Evolutionary conservation across 1,284 basidiomycete genomes (phyloP), one percentile per base, ranked within the genome.

Genomic region (Tylopilus orsonianus): DNA sequence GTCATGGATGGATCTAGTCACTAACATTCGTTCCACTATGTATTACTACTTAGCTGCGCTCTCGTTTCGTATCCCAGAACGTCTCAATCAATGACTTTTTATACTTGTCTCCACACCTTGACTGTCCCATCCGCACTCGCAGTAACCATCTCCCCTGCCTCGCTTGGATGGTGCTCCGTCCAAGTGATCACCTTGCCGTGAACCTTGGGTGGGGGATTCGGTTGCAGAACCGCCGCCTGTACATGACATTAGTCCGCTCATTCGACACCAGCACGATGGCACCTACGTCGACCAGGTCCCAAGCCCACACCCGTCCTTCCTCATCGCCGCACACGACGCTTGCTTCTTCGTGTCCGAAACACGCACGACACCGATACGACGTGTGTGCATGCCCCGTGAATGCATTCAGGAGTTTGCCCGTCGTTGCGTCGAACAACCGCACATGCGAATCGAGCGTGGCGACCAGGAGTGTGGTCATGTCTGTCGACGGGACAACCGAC

Each of bases 201-300:
- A 2, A 82, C 80, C 63, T 82, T 81, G 18, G 81, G 80, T 5
- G 85, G 88, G 35, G 81, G 84, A 56, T 81, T 82, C 19, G 79
- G 81, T 47, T 77, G 71, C 18, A 92, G 60, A 18, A 81, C 71
- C 46, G 81, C 83, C 6, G 81, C 87, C 90, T 91, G 58, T 1
- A 14, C 16, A 27, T 24, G 14, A 26, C 9, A 18, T 61, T n/a
- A 59, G 45, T 20, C 8, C 24, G 8, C 4, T 10, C 24, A 38
- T 44, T 7, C 26, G n/a, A 33, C 3, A 1, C 19, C 2, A 35
- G 23, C 8, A 48, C 8, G 6, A n/a, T 22, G 7, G 9, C 6
- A 76, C 85, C 61, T 67, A 93, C 92, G 65, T 93, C 87, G 23
- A 97, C 78, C 46, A 97, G 72, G 62, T 96, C 93, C 95, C 96